A percentile compares a stretch with the other conserved stretches of the same genome.
phyloP scores from a whole-genome alignment of 306 rosid species.

The Malus sylvestris region DNA sequence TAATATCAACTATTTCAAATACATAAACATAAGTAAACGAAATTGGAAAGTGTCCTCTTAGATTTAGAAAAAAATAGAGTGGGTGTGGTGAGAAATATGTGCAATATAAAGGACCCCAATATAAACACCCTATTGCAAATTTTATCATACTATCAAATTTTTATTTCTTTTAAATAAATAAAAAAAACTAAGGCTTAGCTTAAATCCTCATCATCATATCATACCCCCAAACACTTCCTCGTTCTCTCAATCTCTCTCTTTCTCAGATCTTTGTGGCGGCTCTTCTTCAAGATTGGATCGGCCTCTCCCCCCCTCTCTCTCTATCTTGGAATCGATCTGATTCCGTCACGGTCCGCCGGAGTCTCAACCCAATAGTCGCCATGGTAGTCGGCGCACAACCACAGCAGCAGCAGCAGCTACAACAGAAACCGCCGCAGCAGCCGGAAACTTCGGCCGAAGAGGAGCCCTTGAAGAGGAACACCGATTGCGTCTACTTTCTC shows the following conservation, averaged over 20 bases:
- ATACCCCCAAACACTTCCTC: conserved; percentile 11
- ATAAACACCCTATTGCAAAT: not conserved
- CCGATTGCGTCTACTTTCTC: conserved; percentile 97
- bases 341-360: conserved; percentile 17
- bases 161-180: not conserved
- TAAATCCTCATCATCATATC: conserved; percentile 35
- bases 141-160: not conserved
- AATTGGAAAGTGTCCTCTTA: not conserved
- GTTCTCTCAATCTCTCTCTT: conserved; percentile 7
- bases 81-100: not conserved
- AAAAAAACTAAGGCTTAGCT: conserved; percentile 21
- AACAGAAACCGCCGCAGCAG: conserved; percentile 21
- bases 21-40: not conserved
- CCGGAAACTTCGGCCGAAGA: conserved; percentile 58
- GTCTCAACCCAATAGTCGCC: conserved; percentile 26
- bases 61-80: not conserved
- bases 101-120: not conserved
- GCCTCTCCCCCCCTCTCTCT: conserved; percentile 4
- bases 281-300: conserved; percentile 54
- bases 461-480: conserved; percentile 82
- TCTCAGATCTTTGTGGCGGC: conserved; percentile 54
- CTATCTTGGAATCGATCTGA: conserved; percentile 14
- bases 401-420: conserved; percentile 19
- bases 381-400: conserved; percentile 58
- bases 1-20: too few species aligned